phyloP scores from a whole-genome alignment of 1,284 basidiomycete species.

The Moesziomyces aphidis region DNA sequence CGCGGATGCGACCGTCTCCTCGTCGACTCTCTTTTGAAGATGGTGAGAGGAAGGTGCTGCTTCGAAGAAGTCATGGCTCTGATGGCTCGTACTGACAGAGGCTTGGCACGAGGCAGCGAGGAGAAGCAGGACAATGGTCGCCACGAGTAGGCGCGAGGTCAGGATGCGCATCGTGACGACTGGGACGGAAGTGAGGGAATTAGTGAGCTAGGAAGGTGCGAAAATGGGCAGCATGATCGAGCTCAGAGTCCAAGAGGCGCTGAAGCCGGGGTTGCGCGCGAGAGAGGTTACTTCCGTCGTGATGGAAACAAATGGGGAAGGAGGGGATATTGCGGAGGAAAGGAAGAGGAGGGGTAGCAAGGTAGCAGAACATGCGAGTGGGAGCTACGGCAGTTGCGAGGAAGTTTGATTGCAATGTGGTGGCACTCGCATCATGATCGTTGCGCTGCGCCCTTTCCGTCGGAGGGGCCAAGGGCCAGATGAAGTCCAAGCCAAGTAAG shows the following conservation, averaged over 20 bases:
- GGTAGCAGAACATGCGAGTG: too few relatives aligned
- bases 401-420: too few relatives aligned
- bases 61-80: too few relatives aligned
- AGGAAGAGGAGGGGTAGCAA: not conserved
- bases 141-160: too few relatives aligned
- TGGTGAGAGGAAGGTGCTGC: not conserved
- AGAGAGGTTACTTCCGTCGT: not conserved
- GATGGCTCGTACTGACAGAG: not conserved
- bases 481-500: not conserved
- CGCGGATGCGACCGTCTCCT: not conserved
- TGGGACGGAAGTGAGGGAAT: too few relatives aligned
- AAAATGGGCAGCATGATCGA: too few relatives aligned
- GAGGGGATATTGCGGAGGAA: not conserved
- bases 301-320: not conserved
- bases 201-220: too few relatives aligned
- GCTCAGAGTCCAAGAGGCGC: not conserved
- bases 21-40: not conserved
- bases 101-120: not conserved
- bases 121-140: too few relatives aligned
- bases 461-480: not conserved
- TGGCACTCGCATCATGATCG: not conserved
- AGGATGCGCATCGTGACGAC: too few relatives aligned
- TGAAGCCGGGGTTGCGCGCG: not conserved
- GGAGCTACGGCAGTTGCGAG: too few relatives aligned
- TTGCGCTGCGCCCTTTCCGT: not conserved